phyloP scores from a whole-genome alignment of 768 basidiomycete genomes.

The Lentinula aciculospora region DNA sequence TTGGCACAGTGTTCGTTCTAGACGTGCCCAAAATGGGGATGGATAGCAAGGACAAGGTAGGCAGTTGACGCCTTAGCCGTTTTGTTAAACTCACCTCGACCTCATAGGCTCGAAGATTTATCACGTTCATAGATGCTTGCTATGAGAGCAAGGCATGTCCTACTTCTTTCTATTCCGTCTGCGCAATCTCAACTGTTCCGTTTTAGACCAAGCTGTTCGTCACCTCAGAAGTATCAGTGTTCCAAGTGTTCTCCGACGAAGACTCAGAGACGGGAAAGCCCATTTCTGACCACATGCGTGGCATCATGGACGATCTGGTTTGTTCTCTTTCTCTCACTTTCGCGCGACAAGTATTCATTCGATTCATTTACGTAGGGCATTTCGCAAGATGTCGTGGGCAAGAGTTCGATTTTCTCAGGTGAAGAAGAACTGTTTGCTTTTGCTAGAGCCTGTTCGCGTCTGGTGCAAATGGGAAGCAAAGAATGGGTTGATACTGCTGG shows the following conservation, averaged over 20 bases:
- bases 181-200: neutral
- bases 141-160: conserved; percentile 78
- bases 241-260: conserved; percentile 84
- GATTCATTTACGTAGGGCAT: conserved; percentile 52
- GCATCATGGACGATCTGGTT: conserved; percentile 95
- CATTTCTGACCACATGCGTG: conserved; percentile 83
- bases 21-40: conserved; percentile 88
- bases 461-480: conserved; percentile 87
- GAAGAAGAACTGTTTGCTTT: conserved; percentile 98
- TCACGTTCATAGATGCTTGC: conserved; percentile 96
- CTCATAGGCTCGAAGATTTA: conserved; percentile 82
- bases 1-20: conserved; percentile 81
- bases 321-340: conserved; percentile 17
- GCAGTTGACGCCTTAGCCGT: conserved; percentile 9
- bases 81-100: neutral
- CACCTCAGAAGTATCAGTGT: conserved; percentile 89
- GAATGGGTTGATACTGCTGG: conserved; percentile 70
- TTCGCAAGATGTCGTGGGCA: conserved; percentile 67
- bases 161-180: neutral
- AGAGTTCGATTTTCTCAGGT: conserved; percentile 88
- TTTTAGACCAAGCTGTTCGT: conserved; percentile 82
- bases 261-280: conserved; percentile 27
- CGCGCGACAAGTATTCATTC: neutral
- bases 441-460: conserved; percentile 83
- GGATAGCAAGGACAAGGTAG: conserved; percentile 79